These are phyloP conservation scores for Exophiala sideris DNA, from an alignment of 2,329 filamentous ascomycete species.

Conservation along the genomic window DNA sequence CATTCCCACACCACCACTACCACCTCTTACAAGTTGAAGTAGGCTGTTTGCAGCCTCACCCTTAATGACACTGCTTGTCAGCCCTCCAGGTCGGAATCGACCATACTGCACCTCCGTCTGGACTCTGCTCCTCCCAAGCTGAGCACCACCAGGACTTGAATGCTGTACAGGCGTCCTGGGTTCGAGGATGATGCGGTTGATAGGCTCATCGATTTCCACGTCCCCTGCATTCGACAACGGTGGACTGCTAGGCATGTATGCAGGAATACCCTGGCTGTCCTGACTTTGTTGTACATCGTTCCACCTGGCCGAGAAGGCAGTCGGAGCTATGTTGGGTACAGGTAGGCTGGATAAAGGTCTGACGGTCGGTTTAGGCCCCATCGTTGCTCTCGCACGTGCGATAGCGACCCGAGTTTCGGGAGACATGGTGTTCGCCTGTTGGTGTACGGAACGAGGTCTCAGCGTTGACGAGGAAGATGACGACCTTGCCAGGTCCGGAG, in stretches of 20 bases:
- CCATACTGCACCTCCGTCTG: not conserved
- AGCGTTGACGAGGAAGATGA: constrained; percentile 22
- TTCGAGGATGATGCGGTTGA: not conserved
- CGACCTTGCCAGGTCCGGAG: constrained; percentile 5
- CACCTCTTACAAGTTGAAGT: constrained; percentile 25
- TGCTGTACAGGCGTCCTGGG: constrained; percentile 19
- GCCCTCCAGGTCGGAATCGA: constrained; percentile 6
- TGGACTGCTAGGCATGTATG: constrained; percentile 19
- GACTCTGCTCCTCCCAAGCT: not conserved
- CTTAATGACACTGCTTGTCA: constrained; percentile 29
- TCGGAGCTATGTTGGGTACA: constrained; percentile 22
- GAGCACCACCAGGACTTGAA: constrained; percentile 14
- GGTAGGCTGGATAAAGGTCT: constrained; percentile 14
- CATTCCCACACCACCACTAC: constrained; percentile 12
- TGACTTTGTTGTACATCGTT: constrained; percentile 4
- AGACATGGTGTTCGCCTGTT: not conserved
- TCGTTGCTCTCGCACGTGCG: constrained; percentile 24
- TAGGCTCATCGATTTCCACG: not conserved
- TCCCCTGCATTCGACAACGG: constrained; percentile 7
- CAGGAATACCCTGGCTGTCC: not conserved
- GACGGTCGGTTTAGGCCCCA: constrained; percentile 16
- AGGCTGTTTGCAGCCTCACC: constrained; percentile 28
- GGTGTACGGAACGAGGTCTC: not conserved
- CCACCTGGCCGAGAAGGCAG: constrained; percentile 22
- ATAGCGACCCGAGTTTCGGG: constrained; percentile 22